A percentile compares a stretch with the other conserved stretches of the same genome.
These are phyloP conservation scores for Aspergillus neotritici DNA, from an alignment of 2,329 filamentous ascomycete species.

Conservation along the genomic window DNA sequence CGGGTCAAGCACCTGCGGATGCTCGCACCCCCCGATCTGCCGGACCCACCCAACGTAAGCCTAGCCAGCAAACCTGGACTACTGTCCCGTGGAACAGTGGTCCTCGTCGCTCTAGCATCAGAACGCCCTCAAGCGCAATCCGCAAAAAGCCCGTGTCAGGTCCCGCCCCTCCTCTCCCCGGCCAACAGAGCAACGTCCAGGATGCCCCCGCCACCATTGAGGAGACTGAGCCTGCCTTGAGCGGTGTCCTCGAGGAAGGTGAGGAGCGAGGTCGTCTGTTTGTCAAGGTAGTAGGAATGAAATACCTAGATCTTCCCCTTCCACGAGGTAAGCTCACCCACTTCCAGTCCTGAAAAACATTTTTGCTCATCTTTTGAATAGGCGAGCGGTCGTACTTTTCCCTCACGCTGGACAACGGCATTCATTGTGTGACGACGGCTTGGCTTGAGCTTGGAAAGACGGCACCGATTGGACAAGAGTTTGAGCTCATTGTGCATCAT, in stretches of 20 bases:
- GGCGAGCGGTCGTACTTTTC: constrained; percentile 92
- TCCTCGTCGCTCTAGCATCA: constrained; percentile 60
- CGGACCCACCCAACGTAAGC: constrained; percentile 67
- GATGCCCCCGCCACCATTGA: constrained; percentile 57
- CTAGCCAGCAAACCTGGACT: constrained; percentile 85
- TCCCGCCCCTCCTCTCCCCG: constrained; percentile 74
- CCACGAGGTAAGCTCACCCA: constrained; percentile 67
- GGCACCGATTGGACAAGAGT: constrained; percentile 94
- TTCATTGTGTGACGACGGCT: constrained; percentile 94
- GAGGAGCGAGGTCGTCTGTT: constrained; percentile 87
- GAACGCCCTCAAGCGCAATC: constrained; percentile 52
- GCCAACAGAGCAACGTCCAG: constrained; percentile 74
- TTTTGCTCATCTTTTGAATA: constrained; percentile 30
- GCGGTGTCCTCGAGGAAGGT: constrained; percentile 63
- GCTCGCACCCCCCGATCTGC: constrained; percentile 53
- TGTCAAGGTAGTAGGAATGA: constrained; percentile 97
- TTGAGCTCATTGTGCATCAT: constrained; percentile 92
- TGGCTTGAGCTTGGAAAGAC: constrained; percentile 90
- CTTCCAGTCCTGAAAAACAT: neutral
- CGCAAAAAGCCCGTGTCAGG: constrained; percentile 59
- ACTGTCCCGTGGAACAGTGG: constrained; percentile 96
- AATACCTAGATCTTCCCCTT: constrained; percentile 86
- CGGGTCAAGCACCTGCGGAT: constrained; percentile 21
- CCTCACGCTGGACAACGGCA: constrained; percentile 92
- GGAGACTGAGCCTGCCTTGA: constrained; percentile 62